Evolutionary conservation across 345 rosid species (phyloP).

Genomic region (Excoecaria agallocha): DNA sequence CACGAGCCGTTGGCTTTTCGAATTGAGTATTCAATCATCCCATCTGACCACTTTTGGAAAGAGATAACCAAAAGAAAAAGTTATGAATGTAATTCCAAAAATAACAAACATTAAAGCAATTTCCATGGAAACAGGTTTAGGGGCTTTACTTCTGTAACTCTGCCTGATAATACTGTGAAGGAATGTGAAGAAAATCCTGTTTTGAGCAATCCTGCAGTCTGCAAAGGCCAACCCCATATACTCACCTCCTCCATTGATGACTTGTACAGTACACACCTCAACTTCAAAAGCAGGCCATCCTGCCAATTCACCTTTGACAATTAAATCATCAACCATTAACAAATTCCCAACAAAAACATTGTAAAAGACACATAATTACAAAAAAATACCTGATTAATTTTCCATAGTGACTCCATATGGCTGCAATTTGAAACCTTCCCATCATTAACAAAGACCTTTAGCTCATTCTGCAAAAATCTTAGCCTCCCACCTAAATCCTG

Average conservation of each 20-base stretch:
- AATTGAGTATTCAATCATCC: conserved; percentile 41
- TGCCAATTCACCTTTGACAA: conserved; percentile 12
- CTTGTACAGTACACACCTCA: conserved; percentile 63
- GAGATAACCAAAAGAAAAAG: background rate
- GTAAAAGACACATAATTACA: background rate
- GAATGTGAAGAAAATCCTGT: conserved; percentile 55
- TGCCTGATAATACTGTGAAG: conserved; percentile 63
- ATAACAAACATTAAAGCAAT: background rate
- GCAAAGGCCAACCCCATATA: conserved; percentile 98
- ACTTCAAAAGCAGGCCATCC: conserved; percentile 59
- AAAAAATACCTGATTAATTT: conserved; percentile 52
- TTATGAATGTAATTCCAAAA: background rate
- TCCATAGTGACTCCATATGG: conserved; percentile 51
- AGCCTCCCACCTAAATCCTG: conserved; percentile 42
- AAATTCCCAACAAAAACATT: background rate
- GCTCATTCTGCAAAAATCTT: conserved; percentile 47
- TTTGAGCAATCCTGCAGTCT: conserved; percentile 63
- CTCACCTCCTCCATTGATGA: conserved; percentile 75
- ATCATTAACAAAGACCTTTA: conserved; percentile 33
- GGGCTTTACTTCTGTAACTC: conserved; percentile 64
- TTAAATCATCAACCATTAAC: background rate
- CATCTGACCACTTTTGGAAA: conserved; percentile 61
- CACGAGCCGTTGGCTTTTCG: conserved; percentile 55
- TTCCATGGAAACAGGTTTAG: background rate
- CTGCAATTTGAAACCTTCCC: conserved; percentile 52